These are phyloP conservation scores for Beauveria sp. DNA, from an alignment of 2,329 filamentous ascomycete species.

Conservation along the genomic window DNA sequence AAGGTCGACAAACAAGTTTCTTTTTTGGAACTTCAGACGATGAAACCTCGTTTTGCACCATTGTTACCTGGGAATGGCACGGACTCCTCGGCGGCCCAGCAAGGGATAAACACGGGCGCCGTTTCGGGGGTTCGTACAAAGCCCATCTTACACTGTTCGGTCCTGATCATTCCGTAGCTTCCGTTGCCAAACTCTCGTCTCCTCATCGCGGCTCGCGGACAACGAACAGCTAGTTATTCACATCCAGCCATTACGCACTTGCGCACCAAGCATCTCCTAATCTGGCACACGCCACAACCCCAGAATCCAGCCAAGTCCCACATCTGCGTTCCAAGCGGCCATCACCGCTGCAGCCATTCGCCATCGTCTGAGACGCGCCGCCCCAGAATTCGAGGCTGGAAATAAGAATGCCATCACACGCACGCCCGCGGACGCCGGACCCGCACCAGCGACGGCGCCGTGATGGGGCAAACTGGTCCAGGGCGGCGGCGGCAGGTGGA, in stretches of 20 bases:
- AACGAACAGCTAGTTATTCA: background rate
- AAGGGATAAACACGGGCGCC: background rate
- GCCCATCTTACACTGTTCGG: background rate
- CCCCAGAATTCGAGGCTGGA: background rate
- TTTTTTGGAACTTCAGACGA: background rate
- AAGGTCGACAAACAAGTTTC: conserved; percentile 4
- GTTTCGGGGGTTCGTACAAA: background rate
- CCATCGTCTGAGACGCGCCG: background rate
- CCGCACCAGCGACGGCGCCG: background rate
- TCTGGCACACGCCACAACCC: conserved; percentile 1
- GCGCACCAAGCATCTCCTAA: background rate
- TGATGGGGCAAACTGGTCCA: background rate
- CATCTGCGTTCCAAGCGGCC: conserved; percentile 1
- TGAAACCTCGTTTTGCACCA: background rate
- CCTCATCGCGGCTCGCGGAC: conserved; percentile 7
- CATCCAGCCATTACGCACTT: background rate
- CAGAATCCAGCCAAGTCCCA: conserved; percentile 1
- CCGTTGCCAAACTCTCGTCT: background rate
- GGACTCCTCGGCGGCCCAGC: background rate
- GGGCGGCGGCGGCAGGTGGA: background rate
- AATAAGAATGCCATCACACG: background rate
- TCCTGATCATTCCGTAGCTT: conserved; percentile 8
- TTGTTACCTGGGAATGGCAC: background rate
- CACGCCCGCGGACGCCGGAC: conserved; percentile 5
- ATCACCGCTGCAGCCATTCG: background rate